These are phyloP conservation scores for Scedosporium apiospermum DNA, from an alignment of 2,329 filamentous ascomycete genomes.

Conservation along the genomic window DNA sequence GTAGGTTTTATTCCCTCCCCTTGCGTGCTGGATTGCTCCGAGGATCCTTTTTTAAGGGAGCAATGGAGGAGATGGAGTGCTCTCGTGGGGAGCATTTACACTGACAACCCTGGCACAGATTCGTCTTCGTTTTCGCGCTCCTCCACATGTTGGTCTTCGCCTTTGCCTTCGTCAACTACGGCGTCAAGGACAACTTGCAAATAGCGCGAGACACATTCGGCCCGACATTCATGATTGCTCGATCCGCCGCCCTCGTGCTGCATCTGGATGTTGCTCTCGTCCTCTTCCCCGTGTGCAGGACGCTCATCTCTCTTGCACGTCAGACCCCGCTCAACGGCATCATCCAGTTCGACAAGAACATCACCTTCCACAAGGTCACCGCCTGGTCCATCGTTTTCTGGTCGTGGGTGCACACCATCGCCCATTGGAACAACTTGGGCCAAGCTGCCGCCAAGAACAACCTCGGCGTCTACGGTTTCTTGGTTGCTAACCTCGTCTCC, in stretches of 20 bases:
- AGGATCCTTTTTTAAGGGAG: no score
- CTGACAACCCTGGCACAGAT: slow-evolving; percentile 34
- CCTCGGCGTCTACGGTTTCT: slow-evolving; percentile 67
- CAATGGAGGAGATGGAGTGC: neutral
- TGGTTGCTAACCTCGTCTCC: slow-evolving; percentile 67
- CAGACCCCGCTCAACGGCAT: slow-evolving; percentile 79
- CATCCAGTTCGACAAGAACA: slow-evolving; percentile 83
- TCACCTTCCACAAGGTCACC: slow-evolving; percentile 76
- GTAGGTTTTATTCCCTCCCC: slow-evolving; percentile 34
- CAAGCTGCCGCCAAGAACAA: slow-evolving; percentile 66
- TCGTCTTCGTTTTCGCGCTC: slow-evolving; percentile 66
- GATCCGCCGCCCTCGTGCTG: slow-evolving; percentile 65
- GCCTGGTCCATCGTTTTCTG: slow-evolving; percentile 87
- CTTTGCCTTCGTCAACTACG: slow-evolving; percentile 73
- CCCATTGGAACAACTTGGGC: slow-evolving; percentile 81
- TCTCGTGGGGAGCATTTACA: neutral
- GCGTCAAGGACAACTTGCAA: slow-evolving; percentile 65
- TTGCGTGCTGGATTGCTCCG: neutral
- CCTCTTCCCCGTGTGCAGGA: slow-evolving; percentile 74
- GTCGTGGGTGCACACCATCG: slow-evolving; percentile 76
- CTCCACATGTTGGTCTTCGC: slow-evolving; percentile 68
- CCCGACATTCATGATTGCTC: slow-evolving; percentile 66
- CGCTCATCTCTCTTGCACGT: slow-evolving; percentile 69
- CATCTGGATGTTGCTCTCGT: slow-evolving; percentile 76
- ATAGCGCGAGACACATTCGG: slow-evolving; percentile 60